A percentile compares a stretch with the other conserved stretches of the same genome.
Evolutionary conservation across 179 eudicot genomes (phyloP).

Genomic region (Silene coronaria): DNA sequence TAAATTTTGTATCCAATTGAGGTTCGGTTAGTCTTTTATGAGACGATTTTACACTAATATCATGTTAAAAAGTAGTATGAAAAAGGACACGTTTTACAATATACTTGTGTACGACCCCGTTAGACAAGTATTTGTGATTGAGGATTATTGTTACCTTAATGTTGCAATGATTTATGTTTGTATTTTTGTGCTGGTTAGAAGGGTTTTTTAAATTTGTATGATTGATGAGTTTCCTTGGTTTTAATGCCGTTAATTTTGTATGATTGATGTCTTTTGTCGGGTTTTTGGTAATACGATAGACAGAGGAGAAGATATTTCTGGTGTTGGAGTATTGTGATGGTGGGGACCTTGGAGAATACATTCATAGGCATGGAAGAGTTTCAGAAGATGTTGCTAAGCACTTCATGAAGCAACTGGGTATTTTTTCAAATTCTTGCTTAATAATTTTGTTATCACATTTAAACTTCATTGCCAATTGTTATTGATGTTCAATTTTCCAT

Average conservation of each 20-base stretch:
- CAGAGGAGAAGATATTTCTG: constrained; percentile 41
- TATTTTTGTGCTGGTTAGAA: not conserved
- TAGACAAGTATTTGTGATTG: too few species aligned
- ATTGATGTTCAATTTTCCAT: not conserved
- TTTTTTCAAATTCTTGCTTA: not conserved
- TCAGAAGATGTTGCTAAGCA: constrained; percentile 49
- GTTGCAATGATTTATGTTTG: constrained; percentile 1
- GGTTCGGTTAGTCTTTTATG: too few species aligned
- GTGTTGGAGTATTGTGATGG: constrained; percentile 59
- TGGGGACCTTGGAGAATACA: constrained; percentile 51
- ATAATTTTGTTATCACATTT: not conserved
- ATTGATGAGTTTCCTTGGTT: not conserved
- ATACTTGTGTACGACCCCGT: too few species aligned
- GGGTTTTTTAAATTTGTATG: not conserved
- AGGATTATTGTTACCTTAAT: too few species aligned
- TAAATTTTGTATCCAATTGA: too few species aligned
- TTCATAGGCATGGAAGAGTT: constrained; percentile 46
- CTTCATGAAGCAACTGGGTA: constrained; percentile 55
- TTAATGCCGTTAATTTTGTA: not conserved
- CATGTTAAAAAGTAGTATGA: too few species aligned
- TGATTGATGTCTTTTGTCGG: not conserved
- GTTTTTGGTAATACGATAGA: constrained; percentile 27
- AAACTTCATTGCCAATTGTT: not conserved
- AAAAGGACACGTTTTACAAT: too few species aligned
- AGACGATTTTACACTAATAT: too few species aligned